Conservation (phyloP, 805 yeast genomes). For the Saccharomycopsis javanensis region DNA sequence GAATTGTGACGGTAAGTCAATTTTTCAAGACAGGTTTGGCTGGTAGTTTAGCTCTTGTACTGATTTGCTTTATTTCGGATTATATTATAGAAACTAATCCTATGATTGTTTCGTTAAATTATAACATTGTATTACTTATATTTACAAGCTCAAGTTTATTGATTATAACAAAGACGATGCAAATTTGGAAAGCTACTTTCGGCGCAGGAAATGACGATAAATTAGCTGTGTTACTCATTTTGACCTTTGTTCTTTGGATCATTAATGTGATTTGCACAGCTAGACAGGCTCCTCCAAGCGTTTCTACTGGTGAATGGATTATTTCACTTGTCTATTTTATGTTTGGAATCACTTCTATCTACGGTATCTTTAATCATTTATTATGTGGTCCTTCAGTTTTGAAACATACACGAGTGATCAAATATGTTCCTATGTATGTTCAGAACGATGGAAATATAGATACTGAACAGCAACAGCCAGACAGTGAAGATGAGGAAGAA, state of each 20-base stretch:
- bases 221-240: slow-evolving; percentile 39
- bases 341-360: slow-evolving; percentile 29
- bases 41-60: slow-evolving; percentile 35
- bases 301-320: slow-evolving; percentile 38
- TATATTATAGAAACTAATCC: slow-evolving; percentile 38
- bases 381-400: slow-evolving; percentile 22
- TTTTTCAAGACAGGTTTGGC: slow-evolving; percentile 33
- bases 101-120: slow-evolving; percentile 41
- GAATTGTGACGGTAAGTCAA: background rate
- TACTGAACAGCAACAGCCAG: slow-evolving; percentile 11
- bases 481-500: slow-evolving; percentile 3
- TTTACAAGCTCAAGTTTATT: slow-evolving; percentile 40
- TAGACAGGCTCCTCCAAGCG: slow-evolving; percentile 35
- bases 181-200: slow-evolving; percentile 28
- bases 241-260: slow-evolving; percentile 44
- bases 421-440: slow-evolving; percentile 4
- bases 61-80: slow-evolving; percentile 30
- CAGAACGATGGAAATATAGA: slow-evolving; percentile 18
- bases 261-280: slow-evolving; percentile 39
- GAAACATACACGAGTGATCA: slow-evolving; percentile 7
- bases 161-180: slow-evolving; percentile 38
- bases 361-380: slow-evolving; percentile 35
- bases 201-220: slow-evolving; percentile 36
- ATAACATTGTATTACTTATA: slow-evolving; percentile 40
- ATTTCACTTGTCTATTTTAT: slow-evolving; percentile 30